These are phyloP conservation scores for Ettlia oleoabundans DNA, from an alignment of 139 green algal species.

Conservation along the genomic window DNA sequence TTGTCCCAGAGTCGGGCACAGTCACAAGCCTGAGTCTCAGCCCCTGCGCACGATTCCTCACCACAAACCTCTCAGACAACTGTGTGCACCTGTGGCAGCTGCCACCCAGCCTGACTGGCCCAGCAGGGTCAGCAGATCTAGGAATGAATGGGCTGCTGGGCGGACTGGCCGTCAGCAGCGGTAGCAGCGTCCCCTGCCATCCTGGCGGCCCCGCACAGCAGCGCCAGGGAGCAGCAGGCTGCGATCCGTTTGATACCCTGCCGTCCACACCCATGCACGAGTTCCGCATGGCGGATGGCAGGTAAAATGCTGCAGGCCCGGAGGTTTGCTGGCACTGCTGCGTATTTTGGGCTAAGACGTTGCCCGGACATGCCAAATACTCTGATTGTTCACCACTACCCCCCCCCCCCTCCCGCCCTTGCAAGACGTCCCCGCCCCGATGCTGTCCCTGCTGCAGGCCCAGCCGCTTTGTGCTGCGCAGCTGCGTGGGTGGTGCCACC, in stretches of 20 bases:
- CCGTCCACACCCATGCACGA: conserved; percentile 4
- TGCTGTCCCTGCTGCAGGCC: not conserved
- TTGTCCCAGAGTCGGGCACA: conserved; percentile 31
- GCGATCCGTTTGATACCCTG: conserved; percentile 28
- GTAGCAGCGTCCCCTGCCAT: too few relatives aligned
- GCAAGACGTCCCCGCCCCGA: not conserved
- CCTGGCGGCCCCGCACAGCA: too few relatives aligned
- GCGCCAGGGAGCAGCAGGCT: not conserved
- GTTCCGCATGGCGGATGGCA: not conserved
- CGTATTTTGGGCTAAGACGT: too few relatives aligned
- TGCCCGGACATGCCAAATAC: too few relatives aligned
- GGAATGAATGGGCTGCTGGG: not conserved
- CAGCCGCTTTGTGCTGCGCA: conserved; percentile 18
- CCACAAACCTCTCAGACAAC: conserved; percentile 53
- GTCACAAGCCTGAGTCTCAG: conserved; percentile 64
- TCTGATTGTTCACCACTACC: too few relatives aligned
- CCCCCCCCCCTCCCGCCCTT: too few relatives aligned
- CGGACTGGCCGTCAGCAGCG: not conserved
- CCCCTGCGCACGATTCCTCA: conserved; percentile 63
- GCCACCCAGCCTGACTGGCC: not conserved
- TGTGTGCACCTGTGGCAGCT: conserved; percentile 47
- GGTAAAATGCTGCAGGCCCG: too few relatives aligned
- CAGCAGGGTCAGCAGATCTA: not conserved
- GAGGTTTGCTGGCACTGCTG: too few relatives aligned
- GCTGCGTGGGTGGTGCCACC: conserved; percentile 71